Conservation (phyloP, 768 basidiomycete genomes). For the Mycena alexandri region DNA sequence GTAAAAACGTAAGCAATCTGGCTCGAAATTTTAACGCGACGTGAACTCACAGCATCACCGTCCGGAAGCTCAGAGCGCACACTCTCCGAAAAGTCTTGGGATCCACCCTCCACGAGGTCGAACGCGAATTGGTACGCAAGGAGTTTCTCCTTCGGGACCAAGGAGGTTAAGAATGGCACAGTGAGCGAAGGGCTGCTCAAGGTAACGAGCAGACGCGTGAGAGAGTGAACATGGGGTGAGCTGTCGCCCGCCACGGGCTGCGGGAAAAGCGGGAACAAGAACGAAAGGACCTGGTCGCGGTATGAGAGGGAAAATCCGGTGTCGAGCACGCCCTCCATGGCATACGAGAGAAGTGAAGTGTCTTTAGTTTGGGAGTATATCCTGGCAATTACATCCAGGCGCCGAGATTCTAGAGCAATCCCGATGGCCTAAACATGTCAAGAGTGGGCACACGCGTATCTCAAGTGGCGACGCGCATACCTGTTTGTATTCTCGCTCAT, state of each 20-base stretch:
- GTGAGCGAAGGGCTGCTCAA: slow-evolving; percentile 87
- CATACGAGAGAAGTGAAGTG: slow-evolving; percentile 84
- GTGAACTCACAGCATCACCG: slow-evolving; percentile 67
- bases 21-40: not conserved
- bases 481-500: slow-evolving; percentile 93
- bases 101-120: slow-evolving; percentile 93
- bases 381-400: slow-evolving; percentile 86
- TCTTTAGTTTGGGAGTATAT: slow-evolving; percentile 84
- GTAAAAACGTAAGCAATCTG: slow-evolving; percentile 24
- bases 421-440: slow-evolving; percentile 80
- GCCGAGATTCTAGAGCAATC: slow-evolving; percentile 91
- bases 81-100: slow-evolving; percentile 90
- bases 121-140: slow-evolving; percentile 97
- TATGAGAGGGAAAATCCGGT: slow-evolving; percentile 90
- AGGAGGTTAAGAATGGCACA: slow-evolving; percentile 75
- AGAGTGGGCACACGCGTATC: slow-evolving; percentile 30
- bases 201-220: slow-evolving; percentile 92
- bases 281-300: slow-evolving; percentile 83
- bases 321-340: slow-evolving; percentile 92
- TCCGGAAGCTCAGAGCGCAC: slow-evolving; percentile 78
- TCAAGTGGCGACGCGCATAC: slow-evolving; percentile 50
- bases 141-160: slow-evolving; percentile 78
- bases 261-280: slow-evolving; percentile 89
- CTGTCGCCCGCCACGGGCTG: slow-evolving; percentile 76
- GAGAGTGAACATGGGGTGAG: slow-evolving; percentile 80